Base-by-base conservation (phyloP, 257 asterid species). In the Anisodus tanguticus region DNA sequence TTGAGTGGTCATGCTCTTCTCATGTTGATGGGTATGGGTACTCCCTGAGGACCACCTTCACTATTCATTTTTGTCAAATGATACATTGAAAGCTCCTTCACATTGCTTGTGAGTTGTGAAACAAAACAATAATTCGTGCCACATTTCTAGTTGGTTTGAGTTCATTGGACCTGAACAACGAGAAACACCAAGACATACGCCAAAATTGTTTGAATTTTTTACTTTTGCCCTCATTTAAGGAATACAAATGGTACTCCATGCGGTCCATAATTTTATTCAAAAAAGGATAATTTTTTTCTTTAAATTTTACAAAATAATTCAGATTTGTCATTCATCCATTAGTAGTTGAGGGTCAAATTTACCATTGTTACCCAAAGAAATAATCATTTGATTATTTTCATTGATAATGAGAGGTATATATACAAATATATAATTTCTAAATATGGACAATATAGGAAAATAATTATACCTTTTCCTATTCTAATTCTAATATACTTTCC, bases 1-100 rank as follows among this genome's bases (percentile, higher is more conserved):
- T 76, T 76, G 81, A 76, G 81, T 76, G 81, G 63, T 19, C 81
- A 6, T 51, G 81, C 31, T 67, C 12, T 6, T 66, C 45, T 10
- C 37, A 72, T 72, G 39, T 66, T 31, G 19, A 31, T 63, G 70
- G 6, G 70, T 63, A 64, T 17, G 9, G 76, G 11, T 41, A 17
- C 9, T 47, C 43, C 9, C 3, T 74, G 5, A 74, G 60, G 80
- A 19, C 60, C 80, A 74, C 43, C 39, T 47, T 76, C 22, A 74
- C 80, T 22, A 51, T 11, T 74, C 81, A 51, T 49, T 51, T 74
- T 74, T 74, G 80, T 74, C 43, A 19, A 26, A 15, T 68, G 41
- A 74, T 74, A 5, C 80, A 49, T 51, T 12, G 63, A 76, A 22
- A 76, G 37, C 8, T 49, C 43, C 45, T 76, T 51, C 81, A 51